A percentile compares a stretch with the other conserved stretches of the same genome.
Evolutionary conservation across 768 basidiomycete species (phyloP).

Genomic region (Trametes villosa): DNA sequence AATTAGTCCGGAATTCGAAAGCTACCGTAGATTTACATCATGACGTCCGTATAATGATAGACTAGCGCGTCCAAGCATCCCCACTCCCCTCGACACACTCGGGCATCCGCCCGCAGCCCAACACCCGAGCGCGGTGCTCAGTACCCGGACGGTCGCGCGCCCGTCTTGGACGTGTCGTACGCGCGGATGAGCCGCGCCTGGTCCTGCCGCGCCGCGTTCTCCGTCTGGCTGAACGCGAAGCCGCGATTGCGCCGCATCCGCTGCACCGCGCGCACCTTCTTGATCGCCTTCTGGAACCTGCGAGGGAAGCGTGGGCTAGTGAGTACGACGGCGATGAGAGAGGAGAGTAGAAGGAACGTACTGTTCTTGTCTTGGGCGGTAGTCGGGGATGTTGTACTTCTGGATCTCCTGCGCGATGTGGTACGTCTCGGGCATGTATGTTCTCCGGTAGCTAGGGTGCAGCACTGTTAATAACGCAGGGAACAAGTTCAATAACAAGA

Average conservation of each 20-base stretch:
- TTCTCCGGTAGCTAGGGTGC: conserved; percentile 78
- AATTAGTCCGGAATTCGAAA: conserved; percentile 17
- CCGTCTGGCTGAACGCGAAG: conserved; percentile 98
- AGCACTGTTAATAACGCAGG: conserved; percentile 10
- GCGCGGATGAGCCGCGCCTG: conserved; percentile 85
- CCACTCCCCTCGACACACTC: no score
- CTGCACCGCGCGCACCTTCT: conserved; percentile 98
- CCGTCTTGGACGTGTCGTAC: conserved; percentile 83
- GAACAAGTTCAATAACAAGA: conserved; percentile 9
- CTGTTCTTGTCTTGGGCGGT: conserved; percentile 97
- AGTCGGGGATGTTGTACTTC: conserved; percentile 97
- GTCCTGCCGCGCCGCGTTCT: conserved; percentile 82
- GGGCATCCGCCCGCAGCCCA: neutral
- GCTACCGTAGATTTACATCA: conserved; percentile 31
- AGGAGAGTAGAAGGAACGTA: conserved; percentile 52
- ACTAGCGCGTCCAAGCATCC: conserved; percentile 3
- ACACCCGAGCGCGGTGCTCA: conserved; percentile 16
- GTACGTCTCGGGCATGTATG: conserved; percentile 90
- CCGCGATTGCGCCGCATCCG: conserved; percentile 95
- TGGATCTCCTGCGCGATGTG: conserved; percentile 99
- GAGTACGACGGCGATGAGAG: conserved; percentile 2
- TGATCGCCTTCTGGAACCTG: conserved; percentile 99
- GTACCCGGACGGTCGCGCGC: conserved; percentile 76
- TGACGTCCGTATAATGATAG: conserved; percentile 29
- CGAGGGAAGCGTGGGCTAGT: conserved; percentile 3